Evolutionary conservation across 345 rosid genomes (phyloP), one percentile per base, ranked within the genome.

Genomic region (Bruguiera sexangula): DNA sequence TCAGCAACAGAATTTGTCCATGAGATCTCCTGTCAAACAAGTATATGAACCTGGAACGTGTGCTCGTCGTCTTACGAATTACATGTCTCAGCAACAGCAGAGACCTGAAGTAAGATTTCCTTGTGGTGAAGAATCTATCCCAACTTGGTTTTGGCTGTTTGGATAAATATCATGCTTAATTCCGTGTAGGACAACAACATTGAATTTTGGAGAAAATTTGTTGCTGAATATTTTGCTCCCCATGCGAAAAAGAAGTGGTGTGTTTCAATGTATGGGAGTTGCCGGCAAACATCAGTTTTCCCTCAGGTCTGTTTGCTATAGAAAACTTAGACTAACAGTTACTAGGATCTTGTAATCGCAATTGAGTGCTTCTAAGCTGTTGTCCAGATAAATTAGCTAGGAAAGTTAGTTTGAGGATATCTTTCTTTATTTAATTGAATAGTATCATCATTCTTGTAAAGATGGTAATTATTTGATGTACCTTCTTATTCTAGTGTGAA

Each of bases 191-290:
- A 95, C 82, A 95, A 95, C 77, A 92, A 85, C 66, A 92, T 95
- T 73, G 98, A 95, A 54, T 95, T 92, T 74, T 95, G 99, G 99
- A 95, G 99, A 75, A 95, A 86, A 79, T 95, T 88, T 81, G 99
- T 95, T 51, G 76, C 90, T 0, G 98, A 95, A 75, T 95, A 80
- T 81, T 95, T 85, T 83, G 97, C 98, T 78, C 96, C 96, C 27
- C 81, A 87, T 76, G 98, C 98, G 43, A 95, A 86, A 78, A 95
- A 95, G 82, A 92, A 89, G 80, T 92, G 97, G 99, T 95, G 99
- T 67, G 99, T 95, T 75, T 95, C 97, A n/a, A 83, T 95, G 96
- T 95, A 95, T 67, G 98, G 99, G 83, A 90, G 86, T 87, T 97
- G 96, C 72, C 85, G 96, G 63, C 99, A 90, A 83, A 82, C 99